Conservation (phyloP, 768 basidiomycete species). For the Suillus fuscotomentosus region DNA sequence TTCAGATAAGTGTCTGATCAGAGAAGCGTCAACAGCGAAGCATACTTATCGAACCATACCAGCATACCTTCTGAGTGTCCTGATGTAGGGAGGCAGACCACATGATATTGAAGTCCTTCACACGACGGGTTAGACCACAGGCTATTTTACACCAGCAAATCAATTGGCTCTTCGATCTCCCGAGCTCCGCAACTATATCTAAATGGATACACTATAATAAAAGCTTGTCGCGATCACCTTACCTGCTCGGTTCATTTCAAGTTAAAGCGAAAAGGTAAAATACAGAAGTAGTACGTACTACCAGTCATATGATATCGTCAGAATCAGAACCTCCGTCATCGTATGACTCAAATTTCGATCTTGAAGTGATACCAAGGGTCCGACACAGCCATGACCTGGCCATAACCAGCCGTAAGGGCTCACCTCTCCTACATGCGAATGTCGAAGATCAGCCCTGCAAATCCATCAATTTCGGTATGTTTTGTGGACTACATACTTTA, state of each 20-base stretch:
- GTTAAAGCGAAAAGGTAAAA: conserved; percentile 2
- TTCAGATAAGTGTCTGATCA: not conserved
- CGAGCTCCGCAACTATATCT: not conserved
- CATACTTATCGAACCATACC: not conserved
- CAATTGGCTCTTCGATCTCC: not conserved
- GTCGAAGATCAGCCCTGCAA: conserved; percentile 1
- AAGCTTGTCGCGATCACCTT: not conserved
- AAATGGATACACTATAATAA: not conserved
- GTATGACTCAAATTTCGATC: not conserved
- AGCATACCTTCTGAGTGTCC: not conserved
- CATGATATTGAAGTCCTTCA: not conserved
- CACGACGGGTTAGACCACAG: not conserved
- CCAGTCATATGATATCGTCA: not conserved
- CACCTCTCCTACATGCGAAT: conserved; percentile 1
- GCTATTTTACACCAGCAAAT: not conserved
- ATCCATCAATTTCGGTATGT: conserved; percentile 3
- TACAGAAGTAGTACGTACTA: not conserved
- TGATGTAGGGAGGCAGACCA: not conserved
- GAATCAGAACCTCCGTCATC: not conserved
- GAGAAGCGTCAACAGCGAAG: not conserved
- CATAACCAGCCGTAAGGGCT: not conserved
- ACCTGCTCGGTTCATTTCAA: not conserved
- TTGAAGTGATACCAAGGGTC: not conserved
- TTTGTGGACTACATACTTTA: not conserved
- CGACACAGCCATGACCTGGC: not conserved